Conservation (phyloP, 73 alveolate genomes). For the Uronychia binucleata region DNA sequence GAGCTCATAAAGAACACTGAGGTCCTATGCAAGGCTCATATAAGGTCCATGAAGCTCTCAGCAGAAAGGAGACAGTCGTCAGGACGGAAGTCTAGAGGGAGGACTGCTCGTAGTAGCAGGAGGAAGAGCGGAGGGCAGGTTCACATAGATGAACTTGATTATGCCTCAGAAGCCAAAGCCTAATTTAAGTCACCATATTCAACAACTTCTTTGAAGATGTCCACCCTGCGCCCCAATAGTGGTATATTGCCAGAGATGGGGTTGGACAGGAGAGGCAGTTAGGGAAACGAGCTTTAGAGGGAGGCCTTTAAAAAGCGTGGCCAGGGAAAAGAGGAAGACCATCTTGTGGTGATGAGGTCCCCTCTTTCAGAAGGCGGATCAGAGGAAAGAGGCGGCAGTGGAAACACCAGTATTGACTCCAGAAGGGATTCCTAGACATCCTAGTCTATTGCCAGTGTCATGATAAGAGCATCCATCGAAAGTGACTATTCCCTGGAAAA, state of each 20-base stretch:
- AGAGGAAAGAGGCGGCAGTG: neutral
- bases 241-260: no score
- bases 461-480: slow-evolving; percentile 10
- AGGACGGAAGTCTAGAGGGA: neutral
- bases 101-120: neutral
- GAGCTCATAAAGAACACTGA: neutral
- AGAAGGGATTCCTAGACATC: neutral
- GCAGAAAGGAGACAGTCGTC: neutral
- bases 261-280: neutral
- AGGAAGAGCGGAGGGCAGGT: neutral
- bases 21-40: neutral
- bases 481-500: slow-evolving; percentile 41
- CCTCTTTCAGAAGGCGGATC: neutral
- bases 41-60: neutral
- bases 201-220: no score
- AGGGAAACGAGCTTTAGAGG: neutral
- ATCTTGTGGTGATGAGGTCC: neutral
- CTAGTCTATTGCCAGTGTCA: neutral
- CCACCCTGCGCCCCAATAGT: no score
- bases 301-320: neutral
- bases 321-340: neutral
- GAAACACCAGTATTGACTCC: neutral
- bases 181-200: neutral
- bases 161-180: neutral
- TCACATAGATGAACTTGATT: neutral